These are phyloP conservation scores for Phytophthora pisi DNA, from an alignment of 352 stramenopile genomes.

Conservation along the genomic window DNA sequence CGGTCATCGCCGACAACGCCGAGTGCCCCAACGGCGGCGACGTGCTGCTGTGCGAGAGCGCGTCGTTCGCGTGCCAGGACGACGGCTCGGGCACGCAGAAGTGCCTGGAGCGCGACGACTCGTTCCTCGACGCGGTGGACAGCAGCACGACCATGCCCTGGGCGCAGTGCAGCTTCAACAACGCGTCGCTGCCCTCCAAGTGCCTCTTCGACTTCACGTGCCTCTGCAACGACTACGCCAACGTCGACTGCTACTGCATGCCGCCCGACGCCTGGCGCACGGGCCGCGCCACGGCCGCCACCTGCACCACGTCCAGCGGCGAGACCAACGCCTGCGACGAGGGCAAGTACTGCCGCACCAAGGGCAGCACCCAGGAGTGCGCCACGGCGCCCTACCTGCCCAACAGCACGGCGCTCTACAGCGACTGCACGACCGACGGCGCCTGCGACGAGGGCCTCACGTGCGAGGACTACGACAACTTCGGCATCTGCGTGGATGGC, in stretches of 20 bases:
- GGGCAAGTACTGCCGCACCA: slow-evolving; percentile 66
- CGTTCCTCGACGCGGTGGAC: slow-evolving; percentile 53
- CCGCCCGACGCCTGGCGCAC: slow-evolving; percentile 55
- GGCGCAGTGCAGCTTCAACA: slow-evolving; percentile 38
- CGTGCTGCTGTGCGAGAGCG: slow-evolving; percentile 47
- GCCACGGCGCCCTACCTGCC: slow-evolving; percentile 49
- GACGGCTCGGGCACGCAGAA: slow-evolving; percentile 37
- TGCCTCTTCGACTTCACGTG: slow-evolving; percentile 59
- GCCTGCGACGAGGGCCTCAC: slow-evolving; percentile 40
- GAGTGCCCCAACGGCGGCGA: slow-evolving; percentile 52
- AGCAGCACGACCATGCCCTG: slow-evolving; percentile 46
- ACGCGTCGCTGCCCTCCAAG: slow-evolving; percentile 47
- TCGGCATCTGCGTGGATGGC: slow-evolving; percentile 42
- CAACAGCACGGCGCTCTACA: slow-evolving; percentile 45
- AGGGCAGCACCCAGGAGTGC: slow-evolving; percentile 55
- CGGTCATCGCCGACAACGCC: slow-evolving; percentile 47
- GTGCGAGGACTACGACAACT: slow-evolving; percentile 50
- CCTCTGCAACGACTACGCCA: slow-evolving; percentile 47
- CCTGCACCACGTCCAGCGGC: slow-evolving; percentile 46
- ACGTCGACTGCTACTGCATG: slow-evolving; percentile 54
- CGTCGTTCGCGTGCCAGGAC: slow-evolving; percentile 52
- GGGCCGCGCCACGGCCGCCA: slow-evolving; percentile 30
- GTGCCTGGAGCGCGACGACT: slow-evolving; percentile 44
- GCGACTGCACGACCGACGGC: slow-evolving; percentile 43
- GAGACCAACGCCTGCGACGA: slow-evolving; percentile 40